Percentiles rank a stretch among this genome's conserved stretches.
Conservation (phyloP, 495 filamentous ascomycete genomes). For the Staphylotrichum tortipilum region DNA sequence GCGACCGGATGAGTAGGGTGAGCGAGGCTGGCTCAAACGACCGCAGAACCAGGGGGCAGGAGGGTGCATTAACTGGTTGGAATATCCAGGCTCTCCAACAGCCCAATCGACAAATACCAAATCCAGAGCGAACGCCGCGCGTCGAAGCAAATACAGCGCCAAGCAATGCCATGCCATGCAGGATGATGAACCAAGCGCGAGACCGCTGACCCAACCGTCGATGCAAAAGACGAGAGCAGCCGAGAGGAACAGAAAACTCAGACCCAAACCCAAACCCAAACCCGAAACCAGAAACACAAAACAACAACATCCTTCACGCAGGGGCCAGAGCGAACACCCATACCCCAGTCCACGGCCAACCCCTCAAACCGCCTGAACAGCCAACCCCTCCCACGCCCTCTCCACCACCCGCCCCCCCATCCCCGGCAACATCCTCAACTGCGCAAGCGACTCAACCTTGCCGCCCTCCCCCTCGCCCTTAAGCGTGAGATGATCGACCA, state of each 20-base stretch:
- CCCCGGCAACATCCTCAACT: constrained; percentile 49
- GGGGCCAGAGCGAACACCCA: too few species aligned
- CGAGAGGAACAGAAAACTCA: neutral
- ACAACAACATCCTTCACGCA: too few species aligned
- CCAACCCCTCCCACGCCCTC: constrained; percentile 41
- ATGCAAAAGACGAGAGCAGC: neutral
- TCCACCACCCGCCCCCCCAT: constrained; percentile 53
- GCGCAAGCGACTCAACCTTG: constrained; percentile 37
- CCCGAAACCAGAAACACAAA: too few species aligned
- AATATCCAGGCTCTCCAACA: too few species aligned
- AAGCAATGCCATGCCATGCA: neutral
- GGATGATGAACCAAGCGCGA: neutral
- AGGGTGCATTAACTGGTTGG: too few species aligned
- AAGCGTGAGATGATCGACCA: constrained; percentile 49
- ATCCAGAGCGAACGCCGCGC: too few species aligned
- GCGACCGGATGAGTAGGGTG: too few species aligned
- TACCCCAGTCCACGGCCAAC: constrained; percentile 14
- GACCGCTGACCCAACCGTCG: neutral
- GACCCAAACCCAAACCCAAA: neutral
- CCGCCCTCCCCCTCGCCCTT: constrained; percentile 34
- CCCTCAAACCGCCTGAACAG: constrained; percentile 29
- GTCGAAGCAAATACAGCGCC: neutral
- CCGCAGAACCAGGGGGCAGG: too few species aligned
- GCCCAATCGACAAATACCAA: neutral
- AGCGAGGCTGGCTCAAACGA: too few species aligned